Evolutionary conservation across 495 filamentous ascomycete species (phyloP).

Genomic region (Aspergillus homomorphus): DNA sequence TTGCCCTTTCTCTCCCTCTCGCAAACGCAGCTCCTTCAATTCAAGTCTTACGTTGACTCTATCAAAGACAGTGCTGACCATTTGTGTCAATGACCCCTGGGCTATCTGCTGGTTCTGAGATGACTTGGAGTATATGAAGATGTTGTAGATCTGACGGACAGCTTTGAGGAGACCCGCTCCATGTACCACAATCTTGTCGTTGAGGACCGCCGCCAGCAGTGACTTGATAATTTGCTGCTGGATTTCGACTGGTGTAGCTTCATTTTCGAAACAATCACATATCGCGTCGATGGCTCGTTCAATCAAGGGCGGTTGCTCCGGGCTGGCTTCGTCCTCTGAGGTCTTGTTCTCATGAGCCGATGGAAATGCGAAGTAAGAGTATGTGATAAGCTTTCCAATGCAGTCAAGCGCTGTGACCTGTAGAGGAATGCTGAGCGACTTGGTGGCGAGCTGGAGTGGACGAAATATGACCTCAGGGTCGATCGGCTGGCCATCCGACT

Average conservation of each 20-base stretch:
- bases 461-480: constrained; percentile 90
- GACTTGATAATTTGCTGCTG: constrained; percentile 99
- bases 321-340: constrained; percentile 44
- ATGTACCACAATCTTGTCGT: constrained; percentile 98
- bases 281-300: constrained; percentile 98
- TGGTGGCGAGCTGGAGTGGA: constrained; percentile 83
- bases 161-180: constrained; percentile 95
- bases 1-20: constrained; percentile 38
- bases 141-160: constrained; percentile 98
- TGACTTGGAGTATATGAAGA: constrained; percentile 90
- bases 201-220: constrained; percentile 87
- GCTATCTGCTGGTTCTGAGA: constrained; percentile 93
- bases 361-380: constrained; percentile 90
- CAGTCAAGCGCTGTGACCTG: constrained; percentile 92
- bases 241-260: constrained; percentile 82
- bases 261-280: constrained; percentile 97
- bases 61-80: constrained; percentile 98
- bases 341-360: constrained; percentile 36
- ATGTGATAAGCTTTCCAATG: constrained; percentile 97
- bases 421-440: constrained; percentile 74
- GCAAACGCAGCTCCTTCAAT: constrained; percentile 72
- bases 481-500: constrained; percentile 62
- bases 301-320: constrained; percentile 66
- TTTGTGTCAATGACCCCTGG: constrained; percentile 94
- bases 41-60: constrained; percentile 82